Percentiles rank a stretch among this genome's conserved stretches.
These are phyloP conservation scores for Colletotrichum musicola DNA, from an alignment of 2,329 filamentous ascomycete genomes.

Conservation along the genomic window DNA sequence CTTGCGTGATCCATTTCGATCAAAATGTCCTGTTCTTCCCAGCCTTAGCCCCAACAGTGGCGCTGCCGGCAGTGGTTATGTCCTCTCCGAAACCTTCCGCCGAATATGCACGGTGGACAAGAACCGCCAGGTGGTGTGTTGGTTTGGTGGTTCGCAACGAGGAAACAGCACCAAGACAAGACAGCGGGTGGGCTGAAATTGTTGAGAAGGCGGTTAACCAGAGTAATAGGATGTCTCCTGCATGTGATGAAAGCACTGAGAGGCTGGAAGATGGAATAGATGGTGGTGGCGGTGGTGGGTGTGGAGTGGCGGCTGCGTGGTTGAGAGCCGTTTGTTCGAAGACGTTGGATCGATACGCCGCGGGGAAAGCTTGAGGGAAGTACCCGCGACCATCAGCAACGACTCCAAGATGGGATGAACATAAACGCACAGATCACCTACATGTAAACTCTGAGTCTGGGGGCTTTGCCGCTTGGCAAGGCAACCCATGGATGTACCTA, in stretches of 20 bases:
- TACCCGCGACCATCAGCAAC: not conserved
- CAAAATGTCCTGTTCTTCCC: not conserved
- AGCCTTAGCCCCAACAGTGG: slow-evolving; percentile 8
- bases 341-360: not conserved
- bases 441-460: not conserved
- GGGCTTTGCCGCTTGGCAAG: no score
- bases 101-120: slow-evolving; percentile 20
- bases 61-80: slow-evolving; percentile 21
- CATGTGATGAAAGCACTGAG: not conserved
- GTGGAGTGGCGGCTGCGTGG: not conserved
- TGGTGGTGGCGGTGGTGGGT: not conserved
- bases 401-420: slow-evolving; percentile 12
- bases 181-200: not conserved
- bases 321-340: not conserved
- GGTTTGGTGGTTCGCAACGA: slow-evolving; percentile 23
- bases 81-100: slow-evolving; percentile 16
- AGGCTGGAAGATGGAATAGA: not conserved
- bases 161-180: slow-evolving; percentile 16
- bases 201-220: slow-evolving; percentile 7
- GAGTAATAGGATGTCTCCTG: not conserved
- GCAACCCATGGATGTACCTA: no score
- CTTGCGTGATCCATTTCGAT: not conserved
- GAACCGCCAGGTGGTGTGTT: slow-evolving; percentile 18
- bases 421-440: slow-evolving; percentile 7
- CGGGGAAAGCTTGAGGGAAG: not conserved